Evolutionary conservation across 208 protist genomes (phyloP).

Genomic region (Hexamita inflata): DNA sequence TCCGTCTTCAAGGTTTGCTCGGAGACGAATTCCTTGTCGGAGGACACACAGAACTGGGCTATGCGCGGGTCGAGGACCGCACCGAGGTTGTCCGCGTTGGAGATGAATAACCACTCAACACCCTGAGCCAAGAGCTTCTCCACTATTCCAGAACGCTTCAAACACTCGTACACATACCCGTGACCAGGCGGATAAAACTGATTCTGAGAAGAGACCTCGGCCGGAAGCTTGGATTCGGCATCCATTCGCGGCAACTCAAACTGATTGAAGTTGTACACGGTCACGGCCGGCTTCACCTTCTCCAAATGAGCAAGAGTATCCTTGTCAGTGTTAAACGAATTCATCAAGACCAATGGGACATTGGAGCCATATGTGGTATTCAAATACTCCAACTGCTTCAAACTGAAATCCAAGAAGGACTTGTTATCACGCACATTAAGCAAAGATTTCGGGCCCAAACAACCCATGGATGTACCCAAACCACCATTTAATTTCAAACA

Average conservation of each 20-base stretch:
- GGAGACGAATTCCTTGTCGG: constrained; percentile 34
- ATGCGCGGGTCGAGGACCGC: constrained; percentile 56
- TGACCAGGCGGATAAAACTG: constrained; percentile 93
- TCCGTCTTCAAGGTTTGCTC: constrained; percentile 67
- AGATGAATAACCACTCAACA: constrained; percentile 88
- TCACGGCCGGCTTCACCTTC: constrained; percentile 49
- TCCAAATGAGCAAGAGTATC: constrained; percentile 55
- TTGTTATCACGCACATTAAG: constrained; percentile 70
- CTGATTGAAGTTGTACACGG: constrained; percentile 60
- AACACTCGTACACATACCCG: constrained; percentile 82
- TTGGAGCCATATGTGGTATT: constrained; percentile 60
- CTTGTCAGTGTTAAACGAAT: constrained; percentile 84
- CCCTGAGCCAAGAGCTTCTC: constrained; percentile 60
- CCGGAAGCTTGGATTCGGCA: constrained; percentile 53
- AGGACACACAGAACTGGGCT: neutral
- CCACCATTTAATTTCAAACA: constrained; percentile 49
- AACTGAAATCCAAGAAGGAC: constrained; percentile 89
- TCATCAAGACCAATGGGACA: constrained; percentile 88
- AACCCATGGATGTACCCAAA: constrained; percentile 71
- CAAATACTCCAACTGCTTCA: constrained; percentile 68
- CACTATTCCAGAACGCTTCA: constrained; percentile 61
- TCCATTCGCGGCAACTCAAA: constrained; percentile 54
- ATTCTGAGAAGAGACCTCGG: constrained; percentile 35
- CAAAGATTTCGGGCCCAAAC: constrained; percentile 62
- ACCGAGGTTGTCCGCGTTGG: constrained; percentile 96